Percentiles rank a stretch among this genome's conserved stretches.
Conservation (phyloP, 2,329 filamentous ascomycete species). For the Ceratocystis ficicola region DNA sequence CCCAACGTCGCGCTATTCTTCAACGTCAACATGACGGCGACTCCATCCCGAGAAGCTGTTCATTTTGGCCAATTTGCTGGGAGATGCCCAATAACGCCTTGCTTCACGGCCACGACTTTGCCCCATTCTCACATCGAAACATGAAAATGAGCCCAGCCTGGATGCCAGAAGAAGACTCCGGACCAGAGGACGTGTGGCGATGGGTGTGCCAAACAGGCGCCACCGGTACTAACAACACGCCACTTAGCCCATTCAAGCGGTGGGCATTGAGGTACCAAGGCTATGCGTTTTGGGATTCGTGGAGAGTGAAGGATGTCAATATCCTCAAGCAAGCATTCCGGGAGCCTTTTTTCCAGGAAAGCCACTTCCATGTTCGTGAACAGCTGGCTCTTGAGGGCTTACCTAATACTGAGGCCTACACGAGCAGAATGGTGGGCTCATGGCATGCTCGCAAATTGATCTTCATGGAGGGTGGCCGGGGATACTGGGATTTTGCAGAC, state of each 20-base stretch:
- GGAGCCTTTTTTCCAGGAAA: conserved; percentile 8
- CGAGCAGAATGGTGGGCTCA: conserved; percentile 16
- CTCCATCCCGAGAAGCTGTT: conserved; percentile 14
- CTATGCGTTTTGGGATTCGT: conserved; percentile 21
- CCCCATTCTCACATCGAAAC: conserved; percentile 10
- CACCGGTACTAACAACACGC: neutral
- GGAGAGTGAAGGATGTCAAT: neutral
- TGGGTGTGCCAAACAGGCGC: conserved; percentile 14
- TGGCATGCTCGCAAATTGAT: conserved; percentile 17
- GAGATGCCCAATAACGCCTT: neutral
- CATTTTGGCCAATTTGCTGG: conserved; percentile 15
- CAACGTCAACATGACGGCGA: conserved; percentile 14
- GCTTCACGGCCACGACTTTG: conserved; percentile 19
- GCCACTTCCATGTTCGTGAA: conserved; percentile 14
- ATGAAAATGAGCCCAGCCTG: neutral
- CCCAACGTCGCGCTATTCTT: conserved; percentile 6
- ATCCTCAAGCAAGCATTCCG: conserved; percentile 6
- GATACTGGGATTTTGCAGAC: conserved; percentile 21
- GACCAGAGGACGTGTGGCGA: conserved; percentile 17
- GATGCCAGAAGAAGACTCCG: conserved; percentile 1
- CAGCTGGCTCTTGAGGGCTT: conserved; percentile 16
- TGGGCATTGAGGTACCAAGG: conserved; percentile 16
- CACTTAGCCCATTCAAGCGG: conserved; percentile 13
- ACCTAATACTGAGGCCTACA: conserved; percentile 5
- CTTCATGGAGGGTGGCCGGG: conserved; percentile 17